Base-by-base conservation (phyloP, 1,139 yeast genomes). In the Sporopachydermia cereana region DNA sequence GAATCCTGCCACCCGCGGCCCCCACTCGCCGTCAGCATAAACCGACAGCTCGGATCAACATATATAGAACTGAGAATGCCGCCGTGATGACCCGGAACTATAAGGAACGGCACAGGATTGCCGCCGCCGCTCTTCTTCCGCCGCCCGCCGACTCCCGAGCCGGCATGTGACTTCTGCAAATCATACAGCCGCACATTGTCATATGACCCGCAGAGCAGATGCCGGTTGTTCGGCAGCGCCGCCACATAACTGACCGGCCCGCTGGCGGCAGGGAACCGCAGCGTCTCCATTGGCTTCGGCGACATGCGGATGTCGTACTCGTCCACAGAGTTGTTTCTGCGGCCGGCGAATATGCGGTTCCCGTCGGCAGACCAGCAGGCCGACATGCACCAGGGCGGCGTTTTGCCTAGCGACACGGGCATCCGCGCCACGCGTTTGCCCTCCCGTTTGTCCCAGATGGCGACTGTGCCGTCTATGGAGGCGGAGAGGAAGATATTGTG, bases 1-100 rank as follows among this genome's bases (percentile, higher is more conserved):
- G 69, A 65, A 2, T 95, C 84, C 56, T 83, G 91, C 96, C 96
- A 89, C 2, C 98, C 98, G 57, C 97, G 74, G 53, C 84, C 85
- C 4, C 98, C 98, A 61, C 95, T 84, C 1, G 97, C 81, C 57
- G 95, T 82, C 14, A 89, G 76, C 79, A 91, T 71, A 60, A 84
- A 91, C 52, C 91, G 67, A 42, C 94, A 88, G 1, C 91, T 83
- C 39, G 88, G 91, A 58, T 89, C 97, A 29, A 89, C 81, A 51
- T 75, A 69, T 51, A 84, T 66, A 44, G 77, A 74, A 69, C 95
- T 64, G 63, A 81, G 61, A 63, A 80, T 71, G 17, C 79, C 78
- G 43, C 82, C 84, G 55, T 77, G 83, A 54, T 76, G 81, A 2
- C 83, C 82, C 0, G 83, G 81, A 3, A 76, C 66, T 46, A 77